Base-by-base conservation (phyloP, 2,329 filamentous ascomycete species). In the Aspergillus melleus region DNA sequence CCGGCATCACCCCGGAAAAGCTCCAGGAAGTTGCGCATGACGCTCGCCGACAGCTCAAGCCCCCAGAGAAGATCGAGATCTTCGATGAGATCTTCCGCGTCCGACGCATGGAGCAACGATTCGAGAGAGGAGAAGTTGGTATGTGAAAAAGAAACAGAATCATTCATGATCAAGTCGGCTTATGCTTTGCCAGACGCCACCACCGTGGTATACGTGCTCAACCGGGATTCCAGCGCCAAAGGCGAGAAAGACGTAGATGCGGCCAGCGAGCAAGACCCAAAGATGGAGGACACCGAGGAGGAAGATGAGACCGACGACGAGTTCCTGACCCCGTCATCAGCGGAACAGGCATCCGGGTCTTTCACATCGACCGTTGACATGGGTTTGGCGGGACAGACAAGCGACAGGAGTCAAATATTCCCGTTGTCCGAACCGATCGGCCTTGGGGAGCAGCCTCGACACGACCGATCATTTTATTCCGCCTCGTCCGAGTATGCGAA, bases 41-140 rank as follows among this genome's bases (percentile, higher is more conserved):
- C 62, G 72, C 69, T 3, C 75, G 74, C 60, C 68, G 76, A n/a
- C 73, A 74, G 49, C 68, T 77, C 42, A 74, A 72, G 58, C 71
- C 72, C 14, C 62, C 68, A 2, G 70, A 74, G 6, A 73, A 74
- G 30, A 68, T 76, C 36, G 68, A 72, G 11, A 73, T 79, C 44
- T 62, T 79, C 19, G 73, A 76, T 24, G 77, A 79, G 60, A 76
- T 79, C 16, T 76, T 78, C 42, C 71, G 70, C 1, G 74, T 78
- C 11, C 69, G 77, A 44, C 73, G 70, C 59, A 64, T 76, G 65
- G 76, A 79, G 61, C 76, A 78, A 62, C 70, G 75, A 12, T 78
- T 71, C 57, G 74, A 77, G 53, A 68, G 73, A 30, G 72, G 76
- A 26, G 76, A 79, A 72, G 70, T 78, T 56, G 76, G 76, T 77